Conservation (phyloP, 106 monocot species). For the Platanthera zijinensis region DNA sequence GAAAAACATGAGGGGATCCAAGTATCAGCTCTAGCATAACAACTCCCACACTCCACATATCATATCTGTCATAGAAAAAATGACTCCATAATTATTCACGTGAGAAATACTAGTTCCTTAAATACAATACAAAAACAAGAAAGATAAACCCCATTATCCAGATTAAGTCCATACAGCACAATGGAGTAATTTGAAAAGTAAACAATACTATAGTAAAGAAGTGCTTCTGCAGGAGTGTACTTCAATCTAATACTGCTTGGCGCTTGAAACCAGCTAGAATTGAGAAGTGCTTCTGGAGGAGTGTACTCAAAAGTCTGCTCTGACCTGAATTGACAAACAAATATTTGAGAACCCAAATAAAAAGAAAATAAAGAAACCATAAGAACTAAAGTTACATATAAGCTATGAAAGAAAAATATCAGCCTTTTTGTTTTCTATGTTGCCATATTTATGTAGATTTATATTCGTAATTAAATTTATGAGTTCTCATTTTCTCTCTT, state of each 20-base stretch:
- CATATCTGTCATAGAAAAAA: constrained; percentile 51
- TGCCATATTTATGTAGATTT: no score
- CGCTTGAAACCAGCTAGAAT: constrained; percentile 71
- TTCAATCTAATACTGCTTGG: constrained; percentile 42
- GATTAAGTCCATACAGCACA: not conserved
- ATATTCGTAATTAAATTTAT: no score
- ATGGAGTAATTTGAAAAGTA: not conserved
- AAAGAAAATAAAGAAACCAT: not conserved
- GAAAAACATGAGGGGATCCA: constrained; percentile 81
- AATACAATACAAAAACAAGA: constrained; percentile 2
- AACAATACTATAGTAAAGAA: not conserved
- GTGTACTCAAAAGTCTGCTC: constrained; percentile 90
- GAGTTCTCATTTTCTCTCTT: no score
- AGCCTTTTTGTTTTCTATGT: not conserved
- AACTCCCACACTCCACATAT: constrained; percentile 94
- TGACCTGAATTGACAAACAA: constrained; percentile 36
- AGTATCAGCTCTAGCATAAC: constrained; percentile 82
- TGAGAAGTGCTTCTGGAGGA: constrained; percentile 86
- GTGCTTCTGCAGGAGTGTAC: constrained; percentile 20
- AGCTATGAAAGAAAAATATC: not conserved
- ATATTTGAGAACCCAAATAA: not conserved
- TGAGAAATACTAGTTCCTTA: not conserved
- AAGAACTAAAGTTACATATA: not conserved
- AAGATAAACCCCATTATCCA: not conserved
- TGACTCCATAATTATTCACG: not conserved